phyloP scores from a whole-genome alignment of 305 asterid genomes.

The Caryopteris hybrid region DNA sequence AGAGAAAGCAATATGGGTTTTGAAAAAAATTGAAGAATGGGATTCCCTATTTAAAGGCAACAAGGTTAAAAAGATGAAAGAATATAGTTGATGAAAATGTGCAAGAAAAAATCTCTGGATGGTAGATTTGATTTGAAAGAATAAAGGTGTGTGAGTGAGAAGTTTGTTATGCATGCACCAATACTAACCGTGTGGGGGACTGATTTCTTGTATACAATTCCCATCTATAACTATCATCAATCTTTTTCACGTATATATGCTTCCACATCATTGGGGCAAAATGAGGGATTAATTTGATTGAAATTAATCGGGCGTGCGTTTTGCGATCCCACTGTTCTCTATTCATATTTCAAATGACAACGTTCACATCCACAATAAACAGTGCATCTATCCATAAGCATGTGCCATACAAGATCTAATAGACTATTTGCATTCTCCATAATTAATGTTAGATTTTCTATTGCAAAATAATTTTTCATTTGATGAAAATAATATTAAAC shows the following conservation, averaged over 20 bases:
- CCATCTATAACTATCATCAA: neutral
- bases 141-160: conserved; percentile 14
- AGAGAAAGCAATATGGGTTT: neutral
- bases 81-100: neutral
- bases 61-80: conserved; percentile 3
- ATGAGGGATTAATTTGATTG: too few species aligned
- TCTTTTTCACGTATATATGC: neutral
- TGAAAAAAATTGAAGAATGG: neutral
- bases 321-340: too few species aligned
- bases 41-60: conserved; percentile 15
- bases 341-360: too few species aligned
- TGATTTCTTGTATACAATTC: conserved; percentile 16
- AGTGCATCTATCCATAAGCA: too few species aligned
- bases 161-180: conserved; percentile 12
- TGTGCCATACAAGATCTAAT: too few species aligned
- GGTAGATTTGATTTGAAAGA: neutral
- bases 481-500: too few species aligned
- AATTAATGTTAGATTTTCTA: too few species aligned
- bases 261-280: too few species aligned
- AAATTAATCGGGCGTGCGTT: too few species aligned
- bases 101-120: neutral
- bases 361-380: too few species aligned
- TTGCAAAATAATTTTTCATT: too few species aligned
- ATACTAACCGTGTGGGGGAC: conserved; percentile 31
- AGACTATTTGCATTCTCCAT: too few species aligned